Conservation (phyloP, 768 basidiomycete genomes). For the Psilocybe sp. region DNA sequence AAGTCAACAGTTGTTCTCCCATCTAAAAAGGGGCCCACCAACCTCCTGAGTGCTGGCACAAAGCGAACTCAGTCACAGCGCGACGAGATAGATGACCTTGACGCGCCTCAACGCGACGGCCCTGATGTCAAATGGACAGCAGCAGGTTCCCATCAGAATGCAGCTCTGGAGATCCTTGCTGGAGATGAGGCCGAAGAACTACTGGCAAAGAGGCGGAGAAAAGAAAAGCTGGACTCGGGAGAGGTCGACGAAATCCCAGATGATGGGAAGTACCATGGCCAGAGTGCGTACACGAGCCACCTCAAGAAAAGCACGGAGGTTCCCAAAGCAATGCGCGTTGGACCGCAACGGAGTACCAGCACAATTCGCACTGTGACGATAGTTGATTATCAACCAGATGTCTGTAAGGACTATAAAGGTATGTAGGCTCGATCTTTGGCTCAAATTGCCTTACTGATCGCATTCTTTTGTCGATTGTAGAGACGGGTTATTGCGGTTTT, state of each 20-base stretch:
- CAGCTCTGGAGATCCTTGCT: constrained; percentile 73
- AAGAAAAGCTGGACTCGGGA: constrained; percentile 48
- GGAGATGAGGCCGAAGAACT: constrained; percentile 81
- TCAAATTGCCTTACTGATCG: not conserved
- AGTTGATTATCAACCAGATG: constrained; percentile 97
- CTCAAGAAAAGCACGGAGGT: constrained; percentile 81
- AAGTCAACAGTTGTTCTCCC: constrained; percentile 80
- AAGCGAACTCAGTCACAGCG: constrained; percentile 57
- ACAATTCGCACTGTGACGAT: constrained; percentile 95
- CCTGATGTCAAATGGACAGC: constrained; percentile 79
- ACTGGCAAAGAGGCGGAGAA: constrained; percentile 64
- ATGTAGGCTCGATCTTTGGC: constrained; percentile 23
- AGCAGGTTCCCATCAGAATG: constrained; percentile 69
- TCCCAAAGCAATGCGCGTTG: constrained; percentile 85
- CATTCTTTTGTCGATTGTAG: constrained; percentile 35
- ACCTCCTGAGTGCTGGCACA: constrained; percentile 61
- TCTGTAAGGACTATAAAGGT: constrained; percentile 99
- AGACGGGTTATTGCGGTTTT: constrained; percentile 98
- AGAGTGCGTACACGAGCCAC: constrained; percentile 77
- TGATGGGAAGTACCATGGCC: constrained; percentile 86
- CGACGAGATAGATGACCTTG: constrained; percentile 51
- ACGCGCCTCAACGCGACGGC: constrained; percentile 54
- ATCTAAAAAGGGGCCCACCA: constrained; percentile 60
- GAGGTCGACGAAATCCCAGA: constrained; percentile 65
- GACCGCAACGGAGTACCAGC: constrained; percentile 70